These are phyloP conservation scores for Sclerotiophoma versabilis DNA, from an alignment of 2,329 filamentous ascomycete genomes.

Conservation along the genomic window DNA sequence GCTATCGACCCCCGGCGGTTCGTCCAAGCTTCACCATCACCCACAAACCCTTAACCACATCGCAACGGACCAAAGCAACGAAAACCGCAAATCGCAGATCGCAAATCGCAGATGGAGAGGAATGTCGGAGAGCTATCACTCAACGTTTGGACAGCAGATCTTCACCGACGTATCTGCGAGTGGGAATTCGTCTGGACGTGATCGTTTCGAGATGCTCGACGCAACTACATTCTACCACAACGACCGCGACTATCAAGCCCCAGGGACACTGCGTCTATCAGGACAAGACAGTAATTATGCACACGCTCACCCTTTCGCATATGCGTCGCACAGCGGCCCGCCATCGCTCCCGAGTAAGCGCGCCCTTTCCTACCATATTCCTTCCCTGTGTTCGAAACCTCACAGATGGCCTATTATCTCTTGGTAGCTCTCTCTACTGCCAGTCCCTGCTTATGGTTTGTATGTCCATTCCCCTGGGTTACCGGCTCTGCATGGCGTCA, in stretches of 20 bases:
- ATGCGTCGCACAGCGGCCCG: constrained; percentile 32
- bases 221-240: constrained; percentile 37
- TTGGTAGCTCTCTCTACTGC: constrained; percentile 10
- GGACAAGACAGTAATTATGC: constrained; percentile 25
- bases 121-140: constrained; percentile 44
- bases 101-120: constrained; percentile 46
- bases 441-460: constrained; percentile 19
- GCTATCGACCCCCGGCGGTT: constrained; percentile 24
- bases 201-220: constrained; percentile 40
- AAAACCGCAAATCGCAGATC: constrained; percentile 19
- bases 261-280: constrained; percentile 24
- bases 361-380: constrained; percentile 11
- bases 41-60: constrained; percentile 20
- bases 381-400: constrained; percentile 11
- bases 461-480: constrained; percentile 20
- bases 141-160: constrained; percentile 48
- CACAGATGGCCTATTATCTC: constrained; percentile 12
- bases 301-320: constrained; percentile 25
- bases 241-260: constrained; percentile 30
- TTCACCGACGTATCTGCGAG: constrained; percentile 46
- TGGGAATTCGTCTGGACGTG: constrained; percentile 52
- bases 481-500: constrained; percentile 33
- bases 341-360: constrained; percentile 34
- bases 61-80: neutral
- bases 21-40: constrained; percentile 27